Base-by-base conservation (phyloP, 2,329 filamentous ascomycete species). In the Dichotomopilus funicola region DNA sequence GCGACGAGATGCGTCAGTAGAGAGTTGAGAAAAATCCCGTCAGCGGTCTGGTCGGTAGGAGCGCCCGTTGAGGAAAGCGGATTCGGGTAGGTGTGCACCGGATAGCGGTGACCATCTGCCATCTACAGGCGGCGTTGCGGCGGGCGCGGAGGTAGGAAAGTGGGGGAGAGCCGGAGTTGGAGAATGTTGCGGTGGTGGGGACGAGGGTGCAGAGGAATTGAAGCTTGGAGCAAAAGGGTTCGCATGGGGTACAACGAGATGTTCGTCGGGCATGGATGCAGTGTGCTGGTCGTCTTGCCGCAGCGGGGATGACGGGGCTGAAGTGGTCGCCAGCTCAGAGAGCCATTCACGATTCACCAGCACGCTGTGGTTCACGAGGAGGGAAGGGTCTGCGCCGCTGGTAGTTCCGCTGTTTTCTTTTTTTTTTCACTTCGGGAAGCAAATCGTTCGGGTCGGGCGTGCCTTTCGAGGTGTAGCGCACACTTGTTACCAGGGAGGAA, bases 21-120 rank as follows among this genome's bases (percentile, higher is more conserved):
- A 2, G 65, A 66, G 54, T 67, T 70, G 41, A 71, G 40, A 55
- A 67, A 63, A 13, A 66, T 58, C 34, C 66, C 66, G 65, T 67
- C 64, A 41, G 65, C 61, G 60, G 70, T 72, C 65, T 68, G 70
- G 67, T 70, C 70, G 66, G 73, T 75, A 61, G 78, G 72, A 62
- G 76, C 70, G 68, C 78, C 73, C 67, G 78, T 78, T 64, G 75
- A 71, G 71, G 80, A 79, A 71, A 81, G 81, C 69, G 79, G 78
- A 69, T 78, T 80, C 73, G 77, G 75, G 73, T 77, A 75, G 65
- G 70, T 67, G 76, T 80, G 79, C 75, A 80, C 77, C 72, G 76
- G 72, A 75, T 83, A 83, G 73, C 77, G 77, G 74, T 80, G 81
- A 80, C 79, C 81, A 83, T 87, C 81, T 75, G 84, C 83, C 82